Evolutionary conservation across 2,329 filamentous ascomycete genomes (phyloP).

Genomic region (Aspergillus luchuensis): DNA sequence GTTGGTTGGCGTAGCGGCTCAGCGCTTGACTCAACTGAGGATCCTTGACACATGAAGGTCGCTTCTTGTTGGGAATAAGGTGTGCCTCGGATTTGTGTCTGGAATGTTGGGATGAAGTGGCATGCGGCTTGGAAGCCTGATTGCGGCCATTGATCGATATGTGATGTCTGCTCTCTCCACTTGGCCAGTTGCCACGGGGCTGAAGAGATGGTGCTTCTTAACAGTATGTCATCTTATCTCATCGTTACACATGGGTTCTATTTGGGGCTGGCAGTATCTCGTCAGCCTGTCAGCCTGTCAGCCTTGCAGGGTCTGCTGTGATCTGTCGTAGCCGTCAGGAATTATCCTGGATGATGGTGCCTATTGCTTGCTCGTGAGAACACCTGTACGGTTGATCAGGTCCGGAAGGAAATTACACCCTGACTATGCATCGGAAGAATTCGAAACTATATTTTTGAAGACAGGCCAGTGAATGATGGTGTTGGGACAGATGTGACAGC

Average conservation of each 20-base stretch:
- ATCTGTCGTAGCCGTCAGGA: neutral
- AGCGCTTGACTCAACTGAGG: slow-evolving; percentile 1
- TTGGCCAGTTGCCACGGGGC: neutral
- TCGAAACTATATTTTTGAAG: too few relatives aligned
- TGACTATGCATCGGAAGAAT: neutral
- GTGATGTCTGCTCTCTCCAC: neutral
- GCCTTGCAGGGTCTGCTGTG: neutral
- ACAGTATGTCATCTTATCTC: too few relatives aligned
- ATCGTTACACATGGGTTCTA: too few relatives aligned
- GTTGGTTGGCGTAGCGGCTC: neutral
- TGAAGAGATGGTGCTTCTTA: neutral
- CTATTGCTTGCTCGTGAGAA: neutral
- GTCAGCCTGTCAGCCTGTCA: neutral
- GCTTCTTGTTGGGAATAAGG: neutral
- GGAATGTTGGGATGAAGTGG: neutral
- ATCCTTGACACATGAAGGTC: neutral
- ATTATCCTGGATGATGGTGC: neutral
- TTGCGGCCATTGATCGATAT: neutral
- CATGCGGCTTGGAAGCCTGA: neutral
- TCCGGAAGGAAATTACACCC: neutral
- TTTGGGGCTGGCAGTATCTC: neutral
- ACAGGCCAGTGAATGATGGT: neutral
- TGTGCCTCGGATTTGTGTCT: neutral
- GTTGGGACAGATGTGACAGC: neutral
- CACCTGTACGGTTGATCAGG: neutral